Base-by-base conservation (phyloP, 1,284 basidiomycete species). In the Microbotryum lychnidis-dioicae region DNA sequence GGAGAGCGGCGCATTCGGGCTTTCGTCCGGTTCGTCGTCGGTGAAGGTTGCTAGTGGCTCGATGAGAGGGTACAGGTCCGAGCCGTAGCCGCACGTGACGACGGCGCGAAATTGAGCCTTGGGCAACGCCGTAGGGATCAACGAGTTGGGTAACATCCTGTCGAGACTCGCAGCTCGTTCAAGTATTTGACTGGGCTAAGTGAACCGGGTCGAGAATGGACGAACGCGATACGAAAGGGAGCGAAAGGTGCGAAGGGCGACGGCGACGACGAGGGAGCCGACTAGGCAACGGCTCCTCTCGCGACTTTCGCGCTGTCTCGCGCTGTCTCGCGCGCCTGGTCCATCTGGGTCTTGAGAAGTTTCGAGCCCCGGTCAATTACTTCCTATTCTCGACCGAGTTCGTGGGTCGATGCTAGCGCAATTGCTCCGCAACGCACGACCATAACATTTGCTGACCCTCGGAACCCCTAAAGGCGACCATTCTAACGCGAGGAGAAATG, bases 21-120 rank as follows among this genome's bases (percentile, higher is more conserved):
- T 29, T 10, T 57, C 62, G 25, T 63, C 64, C 25, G 23, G n/a
- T 4, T 60, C 59, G 55, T 59, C 52, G 16, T 54, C 33, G 1
- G 66, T 49, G 33, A 57, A 46, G 27, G 50, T 31, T 10, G 50
- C 27, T 2, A 52, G 25, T 16, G 61, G 59, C 33, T 69, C 65
- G 50, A 69, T 59, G 46, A 69, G 63, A 18, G 68, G 68, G 50
- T 63, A 69, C 44, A 69, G 58, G 45, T 69, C 63, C 37, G 60
- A 48, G 37, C 68, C 68, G 55, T 53, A 63, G 4, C 68, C 68
- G 51, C 50, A 54, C 6, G 54, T 21, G 50, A 69, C 27, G 29
- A 69, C 56, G 21, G 62, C 65, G 46, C 60, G 54, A 57, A 63
- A 67, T 31, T 65, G 65, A 2, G 68, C 27, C 31, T 63, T 60